A percentile compares a stretch with the other conserved stretches of the same genome.
phyloP scores from a whole-genome alignment of 2,329 filamentous ascomycete species.

The Scedosporium apiospermum region DNA sequence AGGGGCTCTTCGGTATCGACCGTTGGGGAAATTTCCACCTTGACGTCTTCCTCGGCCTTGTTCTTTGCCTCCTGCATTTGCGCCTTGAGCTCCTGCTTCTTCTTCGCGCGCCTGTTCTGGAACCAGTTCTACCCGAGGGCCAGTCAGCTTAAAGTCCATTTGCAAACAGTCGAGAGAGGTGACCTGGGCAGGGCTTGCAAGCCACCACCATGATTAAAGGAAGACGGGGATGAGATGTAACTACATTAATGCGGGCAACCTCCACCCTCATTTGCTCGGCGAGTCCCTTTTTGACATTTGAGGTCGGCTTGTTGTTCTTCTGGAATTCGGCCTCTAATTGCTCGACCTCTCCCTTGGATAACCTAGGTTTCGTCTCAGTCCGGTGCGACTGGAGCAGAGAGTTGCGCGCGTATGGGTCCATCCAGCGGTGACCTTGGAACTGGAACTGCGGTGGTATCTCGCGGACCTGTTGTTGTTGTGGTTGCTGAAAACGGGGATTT shows the following conservation, averaged over 20 bases:
- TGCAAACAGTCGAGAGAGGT: not conserved
- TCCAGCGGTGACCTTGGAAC: not conserved
- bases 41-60: not conserved
- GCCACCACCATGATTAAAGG: not conserved
- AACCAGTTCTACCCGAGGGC: constrained; percentile 52
- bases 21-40: not conserved
- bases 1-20: not conserved
- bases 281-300: constrained; percentile 49
- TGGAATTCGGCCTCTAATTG: constrained; percentile 51
- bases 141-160: not conserved
- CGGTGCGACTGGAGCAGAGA: constrained; percentile 3
- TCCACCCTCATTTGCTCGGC: constrained; percentile 55
- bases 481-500: not conserved
- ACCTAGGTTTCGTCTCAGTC: constrained; percentile 40
- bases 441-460: not conserved
- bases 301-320: constrained; percentile 56
- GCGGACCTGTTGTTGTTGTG: not conserved
- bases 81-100: constrained; percentile 53
- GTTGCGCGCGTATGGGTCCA: constrained; percentile 5
- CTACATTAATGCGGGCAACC: constrained; percentile 53
- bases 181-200: not conserved
- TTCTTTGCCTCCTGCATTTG: constrained; percentile 26
- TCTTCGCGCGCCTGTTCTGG: constrained; percentile 55
- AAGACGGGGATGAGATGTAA: not conserved
- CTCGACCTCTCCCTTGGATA: constrained; percentile 51